Evolutionary conservation across 139 green algal genomes (phyloP).

Genomic region (Pleodorina starrii): DNA sequence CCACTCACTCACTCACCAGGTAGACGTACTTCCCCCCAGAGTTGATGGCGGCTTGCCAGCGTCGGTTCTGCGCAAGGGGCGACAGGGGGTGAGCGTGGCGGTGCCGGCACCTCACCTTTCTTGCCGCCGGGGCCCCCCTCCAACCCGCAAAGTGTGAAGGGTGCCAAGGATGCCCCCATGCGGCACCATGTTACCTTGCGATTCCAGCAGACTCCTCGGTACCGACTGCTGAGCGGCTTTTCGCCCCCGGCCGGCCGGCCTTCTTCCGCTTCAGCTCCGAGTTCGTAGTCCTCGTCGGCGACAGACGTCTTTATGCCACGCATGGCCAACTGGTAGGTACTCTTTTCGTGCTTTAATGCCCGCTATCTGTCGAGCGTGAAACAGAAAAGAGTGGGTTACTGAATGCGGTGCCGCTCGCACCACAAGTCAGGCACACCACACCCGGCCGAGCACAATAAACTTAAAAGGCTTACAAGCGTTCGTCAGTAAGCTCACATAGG

Average conservation of each 20-base stretch:
- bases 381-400: not conserved
- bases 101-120: no score
- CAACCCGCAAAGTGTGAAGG: no score
- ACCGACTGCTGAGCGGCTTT: slow-evolving; percentile 48
- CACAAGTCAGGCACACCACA: no score
- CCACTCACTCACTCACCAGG: slow-evolving; percentile 26
- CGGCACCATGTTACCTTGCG: slow-evolving; percentile 52
- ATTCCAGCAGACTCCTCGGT: slow-evolving; percentile 68
- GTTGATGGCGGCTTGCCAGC: slow-evolving; percentile 76
- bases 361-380: not conserved
- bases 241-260: not conserved
- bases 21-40: slow-evolving; percentile 70
- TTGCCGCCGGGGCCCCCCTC: no score
- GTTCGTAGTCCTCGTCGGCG: slow-evolving; percentile 8
- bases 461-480: no score
- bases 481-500: no score
- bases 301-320: not conserved
- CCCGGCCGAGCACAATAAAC: no score
- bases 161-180: no score
- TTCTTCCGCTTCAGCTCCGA: not conserved
- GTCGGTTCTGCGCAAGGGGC: slow-evolving; percentile 4
- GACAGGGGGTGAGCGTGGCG: no score
- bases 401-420: no score
- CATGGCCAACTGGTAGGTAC: not conserved
- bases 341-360: not conserved